These are phyloP conservation scores for Cardiosporidium cionae DNA, from an alignment of 169 alveolate genomes.

Conservation along the genomic window DNA sequence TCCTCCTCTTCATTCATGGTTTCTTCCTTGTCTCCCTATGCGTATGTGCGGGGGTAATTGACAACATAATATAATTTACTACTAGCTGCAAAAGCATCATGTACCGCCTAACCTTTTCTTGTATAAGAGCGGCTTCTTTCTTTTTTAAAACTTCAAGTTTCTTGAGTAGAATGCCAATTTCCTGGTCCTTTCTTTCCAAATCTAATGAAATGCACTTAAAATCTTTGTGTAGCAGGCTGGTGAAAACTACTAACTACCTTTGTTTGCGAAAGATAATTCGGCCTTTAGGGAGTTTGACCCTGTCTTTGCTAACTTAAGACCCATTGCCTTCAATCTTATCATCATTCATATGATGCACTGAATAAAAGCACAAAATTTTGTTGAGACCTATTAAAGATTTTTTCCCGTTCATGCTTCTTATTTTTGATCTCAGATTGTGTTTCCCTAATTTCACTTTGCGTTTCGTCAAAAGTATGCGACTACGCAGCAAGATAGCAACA, in stretches of 20 bases:
- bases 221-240: neutral
- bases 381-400: constrained; percentile 12
- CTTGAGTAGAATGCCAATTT: constrained; percentile 16
- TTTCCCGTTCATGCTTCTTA: constrained; percentile 22
- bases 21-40: neutral
- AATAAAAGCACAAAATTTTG: neutral
- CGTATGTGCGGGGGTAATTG: neutral
- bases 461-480: constrained; percentile 15
- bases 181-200: constrained; percentile 19
- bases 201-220: neutral
- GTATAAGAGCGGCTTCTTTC: constrained; percentile 9
- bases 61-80: too few relatives aligned
- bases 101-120: neutral
- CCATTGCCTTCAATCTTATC: constrained; percentile 8
- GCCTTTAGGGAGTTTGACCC: constrained; percentile 9
- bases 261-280: constrained; percentile 12
- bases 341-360: neutral
- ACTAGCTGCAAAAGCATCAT: neutral
- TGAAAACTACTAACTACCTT: constrained; percentile 1
- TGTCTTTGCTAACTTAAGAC: constrained; percentile 18
- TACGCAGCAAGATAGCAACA: neutral
- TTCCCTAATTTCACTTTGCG: constrained; percentile 9
- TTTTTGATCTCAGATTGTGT: constrained; percentile 22
- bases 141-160: constrained; percentile 16
- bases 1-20: neutral